Conservation (phyloP, 345 rosid genomes). For the Camelina laxa region DNA sequence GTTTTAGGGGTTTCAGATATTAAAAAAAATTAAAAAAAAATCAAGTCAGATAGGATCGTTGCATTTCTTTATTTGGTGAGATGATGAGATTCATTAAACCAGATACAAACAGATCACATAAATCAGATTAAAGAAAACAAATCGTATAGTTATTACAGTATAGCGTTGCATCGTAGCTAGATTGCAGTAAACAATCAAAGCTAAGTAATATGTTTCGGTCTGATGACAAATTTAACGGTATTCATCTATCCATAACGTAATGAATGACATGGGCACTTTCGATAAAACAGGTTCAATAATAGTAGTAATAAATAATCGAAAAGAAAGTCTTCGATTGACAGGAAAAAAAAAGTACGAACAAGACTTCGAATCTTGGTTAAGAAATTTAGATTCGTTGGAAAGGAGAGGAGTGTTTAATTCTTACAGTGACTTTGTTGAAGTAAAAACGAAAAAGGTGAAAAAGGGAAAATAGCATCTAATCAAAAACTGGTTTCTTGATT, state of each 20-base stretch:
- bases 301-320: not conserved
- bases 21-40: not conserved
- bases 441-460: conserved; percentile 32
- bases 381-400: conserved; percentile 36
- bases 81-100: not conserved
- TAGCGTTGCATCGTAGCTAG: not conserved
- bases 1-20: not conserved
- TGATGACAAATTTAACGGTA: conserved; percentile 13
- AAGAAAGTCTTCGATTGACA: conserved; percentile 10
- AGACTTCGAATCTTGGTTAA: conserved; percentile 44
- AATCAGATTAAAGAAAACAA: not conserved
- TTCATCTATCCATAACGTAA: conserved; percentile 25
- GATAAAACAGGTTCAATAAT: conserved; percentile 25
- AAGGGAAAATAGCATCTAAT: conserved; percentile 34
- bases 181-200: not conserved
- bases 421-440: conserved; percentile 33
- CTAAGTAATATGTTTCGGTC: not conserved
- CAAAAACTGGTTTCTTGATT: conserved; percentile 24
- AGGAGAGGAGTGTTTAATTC: conserved; percentile 30
- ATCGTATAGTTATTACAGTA: not conserved
- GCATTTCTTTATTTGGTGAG: not conserved
- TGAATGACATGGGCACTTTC: conserved; percentile 21
- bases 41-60: conserved; percentile 1
- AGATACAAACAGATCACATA: not conserved
- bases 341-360: conserved; percentile 24